Conservation (phyloP, 2,329 filamentous ascomycete species). For the Colletotrichum filicis region DNA sequence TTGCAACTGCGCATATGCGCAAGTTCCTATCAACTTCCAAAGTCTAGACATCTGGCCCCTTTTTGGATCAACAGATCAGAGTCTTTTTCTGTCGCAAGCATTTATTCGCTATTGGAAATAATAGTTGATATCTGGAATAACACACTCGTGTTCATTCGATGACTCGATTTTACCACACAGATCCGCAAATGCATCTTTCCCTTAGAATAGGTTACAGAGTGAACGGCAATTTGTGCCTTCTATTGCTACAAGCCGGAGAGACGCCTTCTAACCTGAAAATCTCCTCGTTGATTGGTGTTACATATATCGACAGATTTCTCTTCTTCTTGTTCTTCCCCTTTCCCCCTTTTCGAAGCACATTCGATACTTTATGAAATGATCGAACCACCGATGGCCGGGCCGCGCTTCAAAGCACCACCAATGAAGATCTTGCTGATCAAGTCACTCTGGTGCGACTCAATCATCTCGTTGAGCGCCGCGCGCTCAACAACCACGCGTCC, state of each 20-base stretch:
- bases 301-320: slow-evolving; percentile 19
- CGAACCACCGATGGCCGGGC: slow-evolving; percentile 48
- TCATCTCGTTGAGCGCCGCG: slow-evolving; percentile 78
- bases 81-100: no score
- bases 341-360: background rate
- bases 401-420: slow-evolving; percentile 49
- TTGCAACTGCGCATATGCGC: no score
- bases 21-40: no score
- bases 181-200: background rate
- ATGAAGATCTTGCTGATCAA: slow-evolving; percentile 61
- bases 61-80: no score
- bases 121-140: background rate
- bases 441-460: slow-evolving; percentile 78
- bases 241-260: slow-evolving; percentile 34
- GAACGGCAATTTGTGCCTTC: slow-evolving; percentile 29
- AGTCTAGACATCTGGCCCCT: no score
- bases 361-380: slow-evolving; percentile 3
- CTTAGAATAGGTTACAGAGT: background rate
- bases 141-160: background rate
- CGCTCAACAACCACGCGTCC: slow-evolving; percentile 90
- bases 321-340: background rate
- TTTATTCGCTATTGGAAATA: no score
- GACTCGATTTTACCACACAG: background rate
- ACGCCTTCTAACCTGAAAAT: slow-evolving; percentile 22
- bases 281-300: slow-evolving; percentile 31